These are phyloP conservation scores for Leptographium flavum DNA, from an alignment of 2,329 filamentous ascomycete species.

Conservation along the genomic window DNA sequence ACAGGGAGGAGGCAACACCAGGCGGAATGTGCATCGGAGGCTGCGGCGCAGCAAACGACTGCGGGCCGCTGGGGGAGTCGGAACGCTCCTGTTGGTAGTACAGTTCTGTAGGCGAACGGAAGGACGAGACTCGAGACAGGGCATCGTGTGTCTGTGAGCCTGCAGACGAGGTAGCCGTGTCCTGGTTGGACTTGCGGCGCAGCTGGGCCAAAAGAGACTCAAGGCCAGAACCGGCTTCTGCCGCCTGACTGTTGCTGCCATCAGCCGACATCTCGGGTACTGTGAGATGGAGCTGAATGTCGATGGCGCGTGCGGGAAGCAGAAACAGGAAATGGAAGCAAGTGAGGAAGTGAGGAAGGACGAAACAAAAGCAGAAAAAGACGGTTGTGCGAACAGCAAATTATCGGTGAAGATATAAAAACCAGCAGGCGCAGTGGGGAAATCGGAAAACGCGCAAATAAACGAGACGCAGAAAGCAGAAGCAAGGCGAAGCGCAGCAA, in stretches of 20 bases:
- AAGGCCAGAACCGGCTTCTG: conserved; percentile 20
- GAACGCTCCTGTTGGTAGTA: conserved; percentile 15
- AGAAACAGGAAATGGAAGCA: background rate
- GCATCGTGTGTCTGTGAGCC: conserved; percentile 15
- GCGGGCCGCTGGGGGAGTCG: conserved; percentile 16
- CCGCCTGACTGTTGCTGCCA: conserved; percentile 2
- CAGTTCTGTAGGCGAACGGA: conserved; percentile 13
- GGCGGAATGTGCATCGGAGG: conserved; percentile 8
- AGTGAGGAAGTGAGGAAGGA: background rate
- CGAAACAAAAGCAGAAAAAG: background rate
- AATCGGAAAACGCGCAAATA: background rate
- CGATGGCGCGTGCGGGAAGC: too few relatives aligned
- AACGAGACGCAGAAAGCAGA: background rate
- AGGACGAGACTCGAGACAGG: conserved; percentile 13
- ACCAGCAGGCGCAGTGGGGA: background rate
- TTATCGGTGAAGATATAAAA: background rate
- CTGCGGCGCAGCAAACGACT: conserved; percentile 6
- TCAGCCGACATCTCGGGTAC: conserved; percentile 12
- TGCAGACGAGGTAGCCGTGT: conserved; percentile 10
- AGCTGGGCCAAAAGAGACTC: conserved; percentile 28
- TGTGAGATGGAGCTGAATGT: too few relatives aligned
- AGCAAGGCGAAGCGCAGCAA: background rate
- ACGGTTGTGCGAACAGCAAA: background rate
- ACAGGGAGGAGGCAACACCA: conserved; percentile 14
- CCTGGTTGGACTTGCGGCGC: conserved; percentile 19